Evolutionary conservation across 345 rosid genomes (phyloP).

Genomic region (Zanthoxylum bungeanum): DNA sequence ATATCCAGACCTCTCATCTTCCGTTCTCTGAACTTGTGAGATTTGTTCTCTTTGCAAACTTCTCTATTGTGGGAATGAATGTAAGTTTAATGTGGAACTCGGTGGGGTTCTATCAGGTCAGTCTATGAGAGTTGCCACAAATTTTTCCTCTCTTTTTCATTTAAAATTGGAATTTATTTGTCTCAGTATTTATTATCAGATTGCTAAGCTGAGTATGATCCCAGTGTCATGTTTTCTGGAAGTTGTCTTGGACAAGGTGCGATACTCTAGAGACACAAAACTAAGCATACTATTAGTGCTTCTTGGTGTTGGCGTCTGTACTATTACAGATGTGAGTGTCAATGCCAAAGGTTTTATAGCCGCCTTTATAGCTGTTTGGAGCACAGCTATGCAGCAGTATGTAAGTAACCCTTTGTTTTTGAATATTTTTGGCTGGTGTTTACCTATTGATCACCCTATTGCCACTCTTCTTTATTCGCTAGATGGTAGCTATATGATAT

Average conservation of each 20-base stretch:
- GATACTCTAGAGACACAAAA: constrained; percentile 94
- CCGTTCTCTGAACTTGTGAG: constrained; percentile 73
- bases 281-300: constrained; percentile 92
- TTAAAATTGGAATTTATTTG: background rate
- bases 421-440: background rate
- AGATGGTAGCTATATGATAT: background rate
- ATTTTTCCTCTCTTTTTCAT: background rate
- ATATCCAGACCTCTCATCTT: constrained; percentile 75
- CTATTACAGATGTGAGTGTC: constrained; percentile 98
- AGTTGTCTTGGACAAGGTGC: constrained; percentile 86
- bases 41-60: constrained; percentile 91
- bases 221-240: constrained; percentile 96
- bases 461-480: background rate
- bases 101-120: constrained; percentile 99
- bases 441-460: background rate
- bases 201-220: constrained; percentile 98
- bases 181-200: constrained; percentile 42
- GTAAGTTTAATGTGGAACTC: constrained; percentile 99
- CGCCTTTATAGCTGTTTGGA: constrained; percentile 92
- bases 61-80: constrained; percentile 98
- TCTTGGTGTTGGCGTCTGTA: constrained; percentile 95
- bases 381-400: constrained; percentile 97
- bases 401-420: constrained; percentile 45
- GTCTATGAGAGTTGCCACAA: background rate
- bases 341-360: constrained; percentile 89